Evolutionary conservation across 2,329 filamentous ascomycete species (phyloP), one percentile per base, ranked within the genome.

Genomic region (Fonsecaea monophora): DNA sequence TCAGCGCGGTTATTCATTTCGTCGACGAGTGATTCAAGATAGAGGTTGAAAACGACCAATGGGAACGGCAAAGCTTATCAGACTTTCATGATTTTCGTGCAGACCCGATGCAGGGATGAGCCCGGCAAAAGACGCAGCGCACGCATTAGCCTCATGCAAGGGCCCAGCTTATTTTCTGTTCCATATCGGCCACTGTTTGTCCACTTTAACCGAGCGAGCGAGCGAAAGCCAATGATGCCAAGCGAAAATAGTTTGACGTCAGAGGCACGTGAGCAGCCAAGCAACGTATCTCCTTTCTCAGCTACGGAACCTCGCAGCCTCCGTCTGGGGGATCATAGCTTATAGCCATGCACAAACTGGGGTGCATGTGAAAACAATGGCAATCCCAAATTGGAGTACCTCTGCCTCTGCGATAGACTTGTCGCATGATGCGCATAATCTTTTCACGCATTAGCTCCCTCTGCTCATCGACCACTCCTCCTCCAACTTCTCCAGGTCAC

Each of bases 1-100:
- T 15, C 34, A 45, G 18, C 5, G 7, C 37, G 21, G 15, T 68
- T 68, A 68, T 60, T 55, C 66, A 66, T 65, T 68, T 66, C 37
- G 18, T 65, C 56, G 66, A 68, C 66, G 40, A 40, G 55, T 34
- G 40, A 12, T 13, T 38, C 37, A 60, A 60, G 59, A 68, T 45
- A 60, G 57, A 60, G 35, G 54, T 62, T 56, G 34, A 21, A 35
- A 45, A 50, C 32, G n/a, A 35, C 66, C 66, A 68, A 68, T 68
- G 45, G 66, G 18, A 45, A 32, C 8, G 6, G n/a, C 25, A 38
- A 63, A n/a, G 13, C 59, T 68, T 68, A 68, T 68, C 66, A 9
- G 45, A 50, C 18, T 50, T 50, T 10, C 45, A 9, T 50, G 48
- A 35, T 45, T 53, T 53, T 40, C 30, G 21, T n/a, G 59, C 21